Percentiles rank a stretch among this genome's conserved stretches.
Conservation (phyloP, 371 early-diverging fungal genomes). For the Mortierella sp. region DNA sequence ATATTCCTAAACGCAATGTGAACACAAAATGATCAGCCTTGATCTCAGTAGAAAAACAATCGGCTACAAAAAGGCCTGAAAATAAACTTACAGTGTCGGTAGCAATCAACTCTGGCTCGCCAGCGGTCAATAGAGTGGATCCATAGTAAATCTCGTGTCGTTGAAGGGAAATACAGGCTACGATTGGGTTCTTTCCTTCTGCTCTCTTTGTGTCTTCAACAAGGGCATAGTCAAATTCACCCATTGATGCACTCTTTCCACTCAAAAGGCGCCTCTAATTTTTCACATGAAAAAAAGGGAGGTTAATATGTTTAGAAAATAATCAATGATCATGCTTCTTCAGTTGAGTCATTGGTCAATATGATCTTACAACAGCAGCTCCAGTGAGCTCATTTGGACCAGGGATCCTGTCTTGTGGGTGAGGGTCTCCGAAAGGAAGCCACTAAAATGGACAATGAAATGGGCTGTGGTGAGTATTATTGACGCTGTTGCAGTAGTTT, state of each 20-base stretch:
- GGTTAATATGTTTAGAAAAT: too few species aligned
- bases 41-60: background rate
- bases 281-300: too few species aligned
- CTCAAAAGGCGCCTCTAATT: constrained; percentile 38
- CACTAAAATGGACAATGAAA: constrained; percentile 15
- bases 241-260: constrained; percentile 26
- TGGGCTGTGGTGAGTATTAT: background rate
- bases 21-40: background rate
- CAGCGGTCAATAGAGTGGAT: constrained; percentile 30
- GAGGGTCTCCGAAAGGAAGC: constrained; percentile 29
- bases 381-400: constrained; percentile 16
- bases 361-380: constrained; percentile 21
- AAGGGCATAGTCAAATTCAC: constrained; percentile 31
- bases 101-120: constrained; percentile 44
- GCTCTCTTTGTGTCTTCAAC: constrained; percentile 38
- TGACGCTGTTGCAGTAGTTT: background rate
- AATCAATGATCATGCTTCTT: too few species aligned
- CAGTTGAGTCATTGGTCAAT: too few species aligned
- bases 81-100: constrained; percentile 26
- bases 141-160: constrained; percentile 30
- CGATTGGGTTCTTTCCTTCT: constrained; percentile 41
- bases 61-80: background rate
- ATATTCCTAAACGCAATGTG: constrained; percentile 14
- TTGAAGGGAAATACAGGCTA: constrained; percentile 43
- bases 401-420: constrained; percentile 24